Conservation (phyloP, 2,329 filamentous ascomycete genomes). For the Clarireedia paspali region DNA sequence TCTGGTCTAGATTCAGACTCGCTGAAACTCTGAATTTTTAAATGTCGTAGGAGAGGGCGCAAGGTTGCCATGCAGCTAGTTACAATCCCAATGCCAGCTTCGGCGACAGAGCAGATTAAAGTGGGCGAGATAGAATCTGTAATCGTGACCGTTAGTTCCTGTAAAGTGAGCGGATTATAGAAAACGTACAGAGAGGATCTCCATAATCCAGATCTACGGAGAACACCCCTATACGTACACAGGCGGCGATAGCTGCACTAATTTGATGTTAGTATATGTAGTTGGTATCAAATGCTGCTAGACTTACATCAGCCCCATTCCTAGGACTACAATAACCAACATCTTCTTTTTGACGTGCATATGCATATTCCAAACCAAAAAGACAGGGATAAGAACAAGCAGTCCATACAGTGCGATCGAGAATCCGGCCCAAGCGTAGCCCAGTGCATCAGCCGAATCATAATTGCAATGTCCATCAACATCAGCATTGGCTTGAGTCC, state of each 20-base stretch:
- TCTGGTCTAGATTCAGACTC: neutral
- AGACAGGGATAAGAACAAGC: constrained; percentile 1
- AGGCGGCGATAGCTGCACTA: constrained; percentile 1
- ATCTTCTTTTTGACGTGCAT: constrained; percentile 6
- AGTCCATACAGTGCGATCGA: constrained; percentile 2
- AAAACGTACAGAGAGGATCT: constrained; percentile 1
- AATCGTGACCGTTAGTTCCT: neutral
- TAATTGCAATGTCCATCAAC: constrained; percentile 3
- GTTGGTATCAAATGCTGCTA: neutral
- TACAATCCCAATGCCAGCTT: constrained; percentile 5
- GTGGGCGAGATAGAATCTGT: constrained; percentile 5
- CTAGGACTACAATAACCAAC: neutral
- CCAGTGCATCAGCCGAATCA: constrained; percentile 3
- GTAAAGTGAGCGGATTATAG: neutral
- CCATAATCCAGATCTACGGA: constrained; percentile 4
- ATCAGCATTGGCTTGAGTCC: neutral
- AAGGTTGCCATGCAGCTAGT: constrained; percentile 6
- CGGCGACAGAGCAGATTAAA: constrained; percentile 6
- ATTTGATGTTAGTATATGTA: neutral
- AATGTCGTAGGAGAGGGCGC: constrained; percentile 4
- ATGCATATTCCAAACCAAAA: constrained; percentile 8
- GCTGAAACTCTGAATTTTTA: neutral
- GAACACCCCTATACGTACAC: neutral
- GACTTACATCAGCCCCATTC: constrained; percentile 6
- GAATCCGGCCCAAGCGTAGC: constrained; percentile 3